These are phyloP conservation scores for Zygotorulaspora florentina DNA, from an alignment of 805 yeast genomes.

Conservation along the genomic window DNA sequence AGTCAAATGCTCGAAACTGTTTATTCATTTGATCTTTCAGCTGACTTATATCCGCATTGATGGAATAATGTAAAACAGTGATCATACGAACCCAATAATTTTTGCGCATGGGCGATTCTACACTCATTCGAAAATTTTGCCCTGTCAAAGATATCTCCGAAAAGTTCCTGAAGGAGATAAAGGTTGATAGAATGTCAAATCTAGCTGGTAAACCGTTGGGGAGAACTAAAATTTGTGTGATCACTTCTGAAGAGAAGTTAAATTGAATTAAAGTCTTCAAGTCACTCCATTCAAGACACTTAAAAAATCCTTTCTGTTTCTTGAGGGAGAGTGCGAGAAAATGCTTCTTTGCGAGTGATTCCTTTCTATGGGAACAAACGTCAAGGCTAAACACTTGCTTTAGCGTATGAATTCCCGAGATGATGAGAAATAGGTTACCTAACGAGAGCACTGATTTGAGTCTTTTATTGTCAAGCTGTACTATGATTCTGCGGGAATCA, in stretches of 20 bases:
- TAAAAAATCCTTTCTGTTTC: conserved; percentile 14
- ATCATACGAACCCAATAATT: conserved; percentile 49
- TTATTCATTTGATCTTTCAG: conserved; percentile 22
- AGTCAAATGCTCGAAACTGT: conserved; percentile 13
- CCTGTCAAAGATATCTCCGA: conserved; percentile 28
- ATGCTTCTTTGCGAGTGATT: conserved; percentile 30
- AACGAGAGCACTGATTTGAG: conserved; percentile 37
- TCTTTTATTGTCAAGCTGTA: conserved; percentile 28
- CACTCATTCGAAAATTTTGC: conserved; percentile 41
- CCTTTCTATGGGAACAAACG: conserved; percentile 22
- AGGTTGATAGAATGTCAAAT: conserved; percentile 39
- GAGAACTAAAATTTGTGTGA: conserved; percentile 35
- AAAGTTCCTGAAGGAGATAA: conserved; percentile 18
- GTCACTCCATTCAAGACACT: conserved; percentile 21
- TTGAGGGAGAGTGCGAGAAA: conserved; percentile 18
- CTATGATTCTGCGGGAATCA: conserved; percentile 18
- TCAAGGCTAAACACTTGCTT: conserved; percentile 39
- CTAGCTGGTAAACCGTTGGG: conserved; percentile 49
- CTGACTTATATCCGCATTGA: conserved; percentile 30
- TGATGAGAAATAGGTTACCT: conserved; percentile 42
- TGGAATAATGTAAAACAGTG: conserved; percentile 37
- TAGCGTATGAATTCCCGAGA: conserved; percentile 44
- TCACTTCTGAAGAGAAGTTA: conserved; percentile 19
- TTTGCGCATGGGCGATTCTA: conserved; percentile 48
- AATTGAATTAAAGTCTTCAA: conserved; percentile 23